Percentiles rank a stretch among this genome's conserved stretches.
Conservation (phyloP, 805 yeast species). For the Yarrowia sp. region DNA sequence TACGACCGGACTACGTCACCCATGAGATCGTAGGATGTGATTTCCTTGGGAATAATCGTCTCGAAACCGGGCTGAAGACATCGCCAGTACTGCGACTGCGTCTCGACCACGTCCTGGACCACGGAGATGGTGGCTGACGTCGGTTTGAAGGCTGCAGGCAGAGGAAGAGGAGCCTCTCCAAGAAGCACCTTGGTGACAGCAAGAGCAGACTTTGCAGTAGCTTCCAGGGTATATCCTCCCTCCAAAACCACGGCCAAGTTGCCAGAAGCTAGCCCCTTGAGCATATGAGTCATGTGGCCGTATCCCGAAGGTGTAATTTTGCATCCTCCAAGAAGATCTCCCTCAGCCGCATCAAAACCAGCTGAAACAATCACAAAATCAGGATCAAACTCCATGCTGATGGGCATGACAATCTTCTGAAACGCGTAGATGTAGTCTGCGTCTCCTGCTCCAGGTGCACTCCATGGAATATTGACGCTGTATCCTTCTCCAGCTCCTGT, state of each 20-base stretch:
- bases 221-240: slow-evolving; percentile 93
- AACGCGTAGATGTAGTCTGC: slow-evolving; percentile 95
- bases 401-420: slow-evolving; percentile 78
- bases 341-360: slow-evolving; percentile 98
- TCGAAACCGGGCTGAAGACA: slow-evolving; percentile 64
- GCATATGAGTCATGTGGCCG: slow-evolving; percentile 91
- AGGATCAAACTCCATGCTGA: slow-evolving; percentile 83
- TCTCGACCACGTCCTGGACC: slow-evolving; percentile 71
- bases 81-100: slow-evolving; percentile 86
- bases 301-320: slow-evolving; percentile 94
- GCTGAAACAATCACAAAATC: slow-evolving; percentile 90
- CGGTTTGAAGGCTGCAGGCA: slow-evolving; percentile 62
- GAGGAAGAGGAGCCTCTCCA: slow-evolving; percentile 83
- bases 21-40: slow-evolving; percentile 19
- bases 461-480: slow-evolving; percentile 92
- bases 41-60: slow-evolving; percentile 16
- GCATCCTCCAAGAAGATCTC: slow-evolving; percentile 95
- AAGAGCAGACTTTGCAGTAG: slow-evolving; percentile 85
- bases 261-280: slow-evolving; percentile 84
- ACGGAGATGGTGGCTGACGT: slow-evolving; percentile 73
- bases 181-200: slow-evolving; percentile 87
- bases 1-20: slow-evolving; percentile 69
- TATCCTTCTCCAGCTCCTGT: slow-evolving; percentile 83
- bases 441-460: slow-evolving; percentile 84
- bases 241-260: slow-evolving; percentile 85